These are phyloP conservation scores for Hippophae rhamnoides DNA, from an alignment of 306 rosid genomes.

Conservation along the genomic window DNA sequence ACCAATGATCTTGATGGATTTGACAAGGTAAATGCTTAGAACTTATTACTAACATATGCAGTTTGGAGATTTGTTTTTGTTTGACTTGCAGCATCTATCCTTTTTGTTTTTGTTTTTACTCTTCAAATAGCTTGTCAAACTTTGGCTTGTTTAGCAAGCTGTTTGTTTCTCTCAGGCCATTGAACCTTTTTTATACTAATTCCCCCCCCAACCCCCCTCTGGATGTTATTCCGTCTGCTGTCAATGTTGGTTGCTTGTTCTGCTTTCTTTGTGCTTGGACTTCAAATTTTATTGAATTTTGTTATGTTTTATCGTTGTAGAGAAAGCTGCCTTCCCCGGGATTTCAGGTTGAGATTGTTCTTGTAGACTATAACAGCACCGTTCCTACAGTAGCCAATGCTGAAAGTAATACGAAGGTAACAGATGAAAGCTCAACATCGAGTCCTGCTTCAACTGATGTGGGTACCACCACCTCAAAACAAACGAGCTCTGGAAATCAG, in stretches of 20 bases:
- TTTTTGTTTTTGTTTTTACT: too few relatives aligned
- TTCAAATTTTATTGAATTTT: not conserved
- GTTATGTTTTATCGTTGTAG: conserved; percentile 31
- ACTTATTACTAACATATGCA: not conserved
- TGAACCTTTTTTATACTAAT: too few relatives aligned
- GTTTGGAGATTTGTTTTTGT: conserved; percentile 7
- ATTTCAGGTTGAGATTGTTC: conserved; percentile 84
- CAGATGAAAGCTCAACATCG: conserved; percentile 63
- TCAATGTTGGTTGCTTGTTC: too few relatives aligned
- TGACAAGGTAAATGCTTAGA: conserved; percentile 57
- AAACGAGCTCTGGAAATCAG: conserved; percentile 25
- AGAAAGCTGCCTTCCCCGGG: conserved; percentile 96
- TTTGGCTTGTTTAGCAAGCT: too few relatives aligned
- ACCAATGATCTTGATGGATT: conserved; percentile 83
- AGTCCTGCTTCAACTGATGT: conserved; percentile 32
- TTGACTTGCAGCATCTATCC: not conserved
- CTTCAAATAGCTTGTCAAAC: too few relatives aligned
- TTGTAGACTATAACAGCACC: conserved; percentile 45
- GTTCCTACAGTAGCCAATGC: conserved; percentile 27
- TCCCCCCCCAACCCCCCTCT: too few relatives aligned
- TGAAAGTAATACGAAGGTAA: conserved; percentile 36
- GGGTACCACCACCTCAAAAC: conserved; percentile 26
- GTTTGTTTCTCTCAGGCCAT: too few relatives aligned
- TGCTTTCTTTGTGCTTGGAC: too few relatives aligned
- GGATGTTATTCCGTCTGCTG: too few relatives aligned